These are phyloP conservation scores for Ganoderma resinaceum DNA, from an alignment of 1,284 basidiomycete genomes.

Conservation along the genomic window DNA sequence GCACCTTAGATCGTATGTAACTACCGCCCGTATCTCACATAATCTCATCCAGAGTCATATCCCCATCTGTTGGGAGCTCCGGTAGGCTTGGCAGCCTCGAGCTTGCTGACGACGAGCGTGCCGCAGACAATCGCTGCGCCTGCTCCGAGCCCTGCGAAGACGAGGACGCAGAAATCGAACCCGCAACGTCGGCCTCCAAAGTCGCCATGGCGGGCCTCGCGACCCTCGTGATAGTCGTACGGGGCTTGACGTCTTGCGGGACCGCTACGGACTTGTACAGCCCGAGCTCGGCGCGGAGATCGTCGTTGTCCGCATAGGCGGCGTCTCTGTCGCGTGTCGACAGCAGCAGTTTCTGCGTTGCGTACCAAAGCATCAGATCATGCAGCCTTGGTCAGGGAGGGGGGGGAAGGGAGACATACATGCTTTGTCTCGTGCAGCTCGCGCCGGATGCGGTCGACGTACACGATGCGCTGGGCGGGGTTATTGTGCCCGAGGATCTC, in stretches of 20 bases:
- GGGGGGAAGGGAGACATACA: constrained; percentile 45
- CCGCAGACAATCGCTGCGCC: constrained; percentile 5
- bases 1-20: constrained; percentile 1
- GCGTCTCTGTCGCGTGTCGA: constrained; percentile 63
- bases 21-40: constrained; percentile 34
- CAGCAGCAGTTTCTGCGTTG: constrained; percentile 59
- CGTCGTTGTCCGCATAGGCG: constrained; percentile 52
- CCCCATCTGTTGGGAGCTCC: constrained; percentile 35
- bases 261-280: constrained; percentile 75
- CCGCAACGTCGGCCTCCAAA: constrained; percentile 50
- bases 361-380: background rate
- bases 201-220: constrained; percentile 58
- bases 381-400: background rate
- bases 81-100: constrained; percentile 21
- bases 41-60: constrained; percentile 70
- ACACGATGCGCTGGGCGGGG: constrained; percentile 76
- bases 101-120: constrained; percentile 6
- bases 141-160: constrained; percentile 4
- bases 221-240: constrained; percentile 69
- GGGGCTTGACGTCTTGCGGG: constrained; percentile 62
- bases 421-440: constrained; percentile 77
- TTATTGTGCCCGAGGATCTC: constrained; percentile 79
- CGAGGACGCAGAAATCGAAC: constrained; percentile 13
- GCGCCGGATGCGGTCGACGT: constrained; percentile 73
- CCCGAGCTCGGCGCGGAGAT: constrained; percentile 66